Evolutionary conservation across 176 grass and related monocot species (phyloP), one percentile per base, ranked within the genome.

Genomic region (Eleusine coracana): DNA sequence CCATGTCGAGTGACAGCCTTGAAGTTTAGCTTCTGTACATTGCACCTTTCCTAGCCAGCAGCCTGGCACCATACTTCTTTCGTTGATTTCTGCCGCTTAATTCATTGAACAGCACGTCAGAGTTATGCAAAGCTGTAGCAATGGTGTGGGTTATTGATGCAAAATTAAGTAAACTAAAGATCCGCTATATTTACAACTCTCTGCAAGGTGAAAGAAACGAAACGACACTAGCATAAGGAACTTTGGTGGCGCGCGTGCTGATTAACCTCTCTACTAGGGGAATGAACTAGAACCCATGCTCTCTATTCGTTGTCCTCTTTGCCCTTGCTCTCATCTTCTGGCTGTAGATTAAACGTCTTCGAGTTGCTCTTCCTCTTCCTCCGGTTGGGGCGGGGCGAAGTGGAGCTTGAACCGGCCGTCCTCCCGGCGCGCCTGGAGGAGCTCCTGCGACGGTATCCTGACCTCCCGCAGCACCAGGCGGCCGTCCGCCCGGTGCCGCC

Each of bases 341-440:
- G 56, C 41, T 77, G 28, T 41, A 70, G 70, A 0, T 3, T 2
- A 10, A 8, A 1, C 37, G 3, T 41, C 31, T 7, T 16, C 38
- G 16, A 36, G 46, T 31, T 82, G 75, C 60, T 68, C 13, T 25
- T 59, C 18, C 23, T 58, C 66, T 0, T 83, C 78, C 10, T 82
- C 70, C 1, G 82, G 83, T 16, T 49, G 87, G 23, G 79, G 75
- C 15, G 55, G 82, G 5, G 90, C 70, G 31, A 84, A 85, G 10
- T 90, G 89, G 40, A 94, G 89, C 85, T 78, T 88, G 60, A 94
- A 80, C 29, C 92, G 72, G 38, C 92, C 92, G 55, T 88, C 85
- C 65, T 90, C 85, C 9, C 92, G 77, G 38, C 85, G 76, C 15
- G 79, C 87, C 12, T 86, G 89, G 82, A 94, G 86, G 59, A 92